Percentiles rank a stretch among this genome's conserved stretches.
Conservation (phyloP, 257 asterid species). For the Solanum clarkiae region DNA sequence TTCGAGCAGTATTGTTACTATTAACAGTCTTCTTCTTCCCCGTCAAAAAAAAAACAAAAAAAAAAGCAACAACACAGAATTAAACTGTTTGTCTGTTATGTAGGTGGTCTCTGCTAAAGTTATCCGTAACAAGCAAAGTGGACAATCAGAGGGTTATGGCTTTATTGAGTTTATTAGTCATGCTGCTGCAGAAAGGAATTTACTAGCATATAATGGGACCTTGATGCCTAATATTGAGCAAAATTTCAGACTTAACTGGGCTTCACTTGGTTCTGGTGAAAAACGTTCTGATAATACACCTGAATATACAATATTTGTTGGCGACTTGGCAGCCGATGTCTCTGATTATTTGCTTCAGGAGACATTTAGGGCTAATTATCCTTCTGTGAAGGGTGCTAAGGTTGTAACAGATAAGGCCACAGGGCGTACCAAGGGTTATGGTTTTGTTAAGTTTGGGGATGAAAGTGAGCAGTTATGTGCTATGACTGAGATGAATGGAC, state of each 20-base stretch:
- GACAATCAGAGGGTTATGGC: conserved; percentile 79
- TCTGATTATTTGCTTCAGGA: conserved; percentile 62
- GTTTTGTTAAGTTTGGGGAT: conserved; percentile 77
- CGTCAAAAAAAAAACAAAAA: too few relatives aligned
- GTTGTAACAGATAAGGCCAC: conserved; percentile 72
- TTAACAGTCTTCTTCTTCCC: background rate
- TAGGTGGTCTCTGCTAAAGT: conserved; percentile 61
- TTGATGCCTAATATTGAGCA: conserved; percentile 60
- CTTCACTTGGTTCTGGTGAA: conserved; percentile 68
- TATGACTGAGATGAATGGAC: conserved; percentile 81
- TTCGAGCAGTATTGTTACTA: background rate
- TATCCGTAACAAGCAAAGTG: conserved; percentile 57
- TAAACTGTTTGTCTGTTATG: background rate
- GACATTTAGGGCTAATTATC: conserved; percentile 48
- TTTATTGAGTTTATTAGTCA: conserved; percentile 61
- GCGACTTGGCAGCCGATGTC: conserved; percentile 85
- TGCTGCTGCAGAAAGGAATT: conserved; percentile 46
- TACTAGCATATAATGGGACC: conserved; percentile 55
- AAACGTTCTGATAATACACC: conserved; percentile 55
- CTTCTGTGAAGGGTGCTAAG: conserved; percentile 76
- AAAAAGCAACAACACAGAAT: too few relatives aligned
- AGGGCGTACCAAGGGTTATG: conserved; percentile 84
- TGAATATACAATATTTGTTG: conserved; percentile 72
- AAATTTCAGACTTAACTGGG: conserved; percentile 68
- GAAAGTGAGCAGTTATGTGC: conserved; percentile 77